A percentile compares a stretch with the other conserved stretches of the same genome.
phyloP scores from a whole-genome alignment of 495 filamentous ascomycete species.

The Aspergillus kassunensis region DNA sequence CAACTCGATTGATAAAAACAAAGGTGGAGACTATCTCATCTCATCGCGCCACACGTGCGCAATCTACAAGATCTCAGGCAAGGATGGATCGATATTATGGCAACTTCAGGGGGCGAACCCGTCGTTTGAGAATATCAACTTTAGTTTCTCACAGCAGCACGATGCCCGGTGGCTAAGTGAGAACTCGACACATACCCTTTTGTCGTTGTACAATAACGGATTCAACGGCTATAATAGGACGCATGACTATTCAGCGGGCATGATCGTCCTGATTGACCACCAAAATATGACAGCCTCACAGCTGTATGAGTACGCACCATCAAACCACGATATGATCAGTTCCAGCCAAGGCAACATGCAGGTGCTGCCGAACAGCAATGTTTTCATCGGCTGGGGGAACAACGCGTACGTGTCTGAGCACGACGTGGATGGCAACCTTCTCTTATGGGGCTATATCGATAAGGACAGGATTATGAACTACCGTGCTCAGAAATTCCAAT shows the following conservation, averaged over 20 bases:
- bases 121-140: conserved; percentile 45
- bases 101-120: conserved; percentile 48
- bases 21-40: conserved; percentile 54
- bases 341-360: conserved; percentile 62
- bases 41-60: conserved; percentile 56
- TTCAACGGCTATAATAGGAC: conserved; percentile 48
- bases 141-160: conserved; percentile 60
- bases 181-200: conserved; percentile 44
- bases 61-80: conserved; percentile 58
- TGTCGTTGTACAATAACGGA: conserved; percentile 58
- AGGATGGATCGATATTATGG: conserved; percentile 56
- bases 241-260: conserved; percentile 49
- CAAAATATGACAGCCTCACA: conserved; percentile 46
- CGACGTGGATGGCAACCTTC: conserved; percentile 47
- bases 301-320: conserved; percentile 39
- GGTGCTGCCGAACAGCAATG: conserved; percentile 50
- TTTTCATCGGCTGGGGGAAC: conserved; percentile 60
- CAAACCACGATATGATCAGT: conserved; percentile 42
- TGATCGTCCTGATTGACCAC: conserved; percentile 55
- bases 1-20: conserved; percentile 59
- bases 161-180: conserved; percentile 55
- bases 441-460: conserved; percentile 45
- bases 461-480: conserved; percentile 41
- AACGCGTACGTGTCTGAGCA: conserved; percentile 57
- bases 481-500: conserved; percentile 42